Percentiles rank a stretch among this genome's conserved stretches.
These are phyloP conservation scores for Kodamaea jinghongensis DNA, from an alignment of 805 yeast species.

Conservation along the genomic window DNA sequence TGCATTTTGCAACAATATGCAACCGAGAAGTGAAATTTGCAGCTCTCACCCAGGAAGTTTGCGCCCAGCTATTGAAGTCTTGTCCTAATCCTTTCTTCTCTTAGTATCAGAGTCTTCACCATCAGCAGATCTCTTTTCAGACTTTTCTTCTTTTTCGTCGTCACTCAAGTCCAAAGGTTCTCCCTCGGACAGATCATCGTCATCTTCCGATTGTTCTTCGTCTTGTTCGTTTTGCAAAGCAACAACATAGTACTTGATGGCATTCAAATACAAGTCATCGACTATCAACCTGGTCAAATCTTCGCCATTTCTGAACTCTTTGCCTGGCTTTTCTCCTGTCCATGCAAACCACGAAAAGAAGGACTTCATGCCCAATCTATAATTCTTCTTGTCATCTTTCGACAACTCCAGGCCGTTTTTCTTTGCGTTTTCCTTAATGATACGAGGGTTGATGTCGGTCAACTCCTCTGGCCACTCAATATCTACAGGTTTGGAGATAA, in stretches of 20 bases:
- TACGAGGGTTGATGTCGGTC: constrained; percentile 52
- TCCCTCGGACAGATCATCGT: constrained; percentile 42
- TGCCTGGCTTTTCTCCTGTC: constrained; percentile 77
- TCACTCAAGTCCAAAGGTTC: constrained; percentile 55
- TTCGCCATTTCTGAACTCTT: constrained; percentile 76
- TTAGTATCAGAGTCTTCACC: background rate
- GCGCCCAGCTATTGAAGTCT: too few relatives aligned
- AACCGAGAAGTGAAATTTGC: too few relatives aligned
- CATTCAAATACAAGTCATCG: constrained; percentile 83
- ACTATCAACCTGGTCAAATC: constrained; percentile 68
- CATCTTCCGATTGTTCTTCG: constrained; percentile 28
- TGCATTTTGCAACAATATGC: too few relatives aligned
- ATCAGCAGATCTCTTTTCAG: constrained; percentile 1
- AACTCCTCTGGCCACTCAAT: constrained; percentile 71
- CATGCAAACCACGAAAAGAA: constrained; percentile 86
- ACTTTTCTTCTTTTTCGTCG: constrained; percentile 32
- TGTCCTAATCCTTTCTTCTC: background rate
- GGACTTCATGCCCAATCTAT: constrained; percentile 72
- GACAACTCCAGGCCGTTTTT: constrained; percentile 31
- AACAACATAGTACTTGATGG: constrained; percentile 76
- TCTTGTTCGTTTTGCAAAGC: constrained; percentile 66
- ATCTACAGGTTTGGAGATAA: constrained; percentile 52
- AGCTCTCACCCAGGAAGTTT: too few relatives aligned
- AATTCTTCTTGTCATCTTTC: constrained; percentile 55
- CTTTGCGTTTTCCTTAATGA: constrained; percentile 38